Percentiles rank a stretch among this genome's conserved stretches.
phyloP scores from a whole-genome alignment of 805 yeast species.

The Metschnikowia aberdeeniae region DNA sequence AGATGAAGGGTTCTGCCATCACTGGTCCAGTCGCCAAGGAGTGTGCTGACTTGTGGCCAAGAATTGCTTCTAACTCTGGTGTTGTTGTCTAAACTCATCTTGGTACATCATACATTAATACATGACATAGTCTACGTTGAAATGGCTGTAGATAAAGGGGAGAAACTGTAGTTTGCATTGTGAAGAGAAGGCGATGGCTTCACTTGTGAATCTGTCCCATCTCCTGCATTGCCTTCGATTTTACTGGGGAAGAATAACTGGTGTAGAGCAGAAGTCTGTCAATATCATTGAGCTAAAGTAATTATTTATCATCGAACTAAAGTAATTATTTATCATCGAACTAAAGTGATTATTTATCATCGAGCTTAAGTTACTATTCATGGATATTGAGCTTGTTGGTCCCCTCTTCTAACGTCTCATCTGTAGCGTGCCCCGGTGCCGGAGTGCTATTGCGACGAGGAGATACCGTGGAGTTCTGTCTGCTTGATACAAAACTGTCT shows the following conservation, averaged over 20 bases:
- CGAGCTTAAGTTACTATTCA: not conserved
- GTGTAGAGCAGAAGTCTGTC: too few relatives aligned
- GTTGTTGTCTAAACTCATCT: conserved; percentile 81
- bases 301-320: too few relatives aligned
- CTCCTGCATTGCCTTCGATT: too few relatives aligned
- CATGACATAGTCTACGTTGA: conserved; percentile 11
- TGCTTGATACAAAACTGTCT: conserved; percentile 4
- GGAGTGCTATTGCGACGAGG: not conserved
- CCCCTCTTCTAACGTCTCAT: conserved; percentile 5
- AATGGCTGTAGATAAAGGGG: too few relatives aligned
- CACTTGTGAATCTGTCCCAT: too few relatives aligned
- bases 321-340: too few relatives aligned
- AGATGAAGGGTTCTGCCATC: conserved; percentile 99
- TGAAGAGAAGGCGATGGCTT: too few relatives aligned
- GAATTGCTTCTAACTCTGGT: conserved; percentile 99
- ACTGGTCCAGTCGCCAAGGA: conserved; percentile 99
- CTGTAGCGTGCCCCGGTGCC: not conserved
- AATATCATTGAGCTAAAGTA: too few relatives aligned
- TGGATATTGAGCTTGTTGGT: conserved; percentile 8
- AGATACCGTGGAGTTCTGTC: not conserved
- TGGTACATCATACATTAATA: conserved; percentile 20
- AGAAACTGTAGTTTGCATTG: too few relatives aligned
- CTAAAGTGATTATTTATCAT: too few relatives aligned
- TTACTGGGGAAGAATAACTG: too few relatives aligned
- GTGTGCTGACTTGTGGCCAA: conserved; percentile 99